phyloP scores from a whole-genome alignment of 2,329 filamentous ascomycete species.

The Chaetomium olivaceum region DNA sequence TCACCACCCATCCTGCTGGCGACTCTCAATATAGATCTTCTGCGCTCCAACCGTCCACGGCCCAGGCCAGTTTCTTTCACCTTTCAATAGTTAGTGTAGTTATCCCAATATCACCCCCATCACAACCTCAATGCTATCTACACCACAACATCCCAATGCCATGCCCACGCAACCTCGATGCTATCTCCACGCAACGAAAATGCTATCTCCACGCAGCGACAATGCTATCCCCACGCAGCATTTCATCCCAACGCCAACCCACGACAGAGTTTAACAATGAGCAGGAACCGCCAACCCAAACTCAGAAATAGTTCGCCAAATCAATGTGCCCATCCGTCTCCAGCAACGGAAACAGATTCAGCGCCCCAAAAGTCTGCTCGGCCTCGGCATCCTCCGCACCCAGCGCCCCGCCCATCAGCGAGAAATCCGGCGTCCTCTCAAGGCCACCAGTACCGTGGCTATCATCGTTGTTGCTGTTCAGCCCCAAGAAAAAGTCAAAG shows the following conservation, averaged over 20 bases:
- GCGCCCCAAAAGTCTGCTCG: conserved; percentile 45
- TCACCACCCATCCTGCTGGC: neutral
- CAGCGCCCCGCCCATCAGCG: conserved; percentile 42
- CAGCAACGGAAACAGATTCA: conserved; percentile 54
- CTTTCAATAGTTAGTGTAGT: no score
- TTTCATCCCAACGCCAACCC: no score
- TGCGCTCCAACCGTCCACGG: neutral
- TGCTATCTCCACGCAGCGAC: no score
- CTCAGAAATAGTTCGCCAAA: conserved; percentile 44
- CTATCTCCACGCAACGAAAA: no score
- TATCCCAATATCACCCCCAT: neutral
- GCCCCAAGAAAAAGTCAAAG: conserved; percentile 35
- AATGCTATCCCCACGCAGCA: no score
- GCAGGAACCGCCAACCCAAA: neutral
- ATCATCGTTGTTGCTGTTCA: conserved; percentile 27
- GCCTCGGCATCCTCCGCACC: conserved; percentile 45
- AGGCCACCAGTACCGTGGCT: conserved; percentile 38
- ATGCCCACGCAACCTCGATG: no score
- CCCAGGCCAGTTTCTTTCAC: neutral
- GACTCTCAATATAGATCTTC: neutral
- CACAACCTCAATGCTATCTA: no score
- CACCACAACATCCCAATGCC: no score
- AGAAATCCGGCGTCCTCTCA: conserved; percentile 45
- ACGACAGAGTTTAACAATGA: no score
- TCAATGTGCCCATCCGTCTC: conserved; percentile 56